Evolutionary conservation across 2,329 filamentous ascomycete genomes (phyloP), one percentile per base, ranked within the genome.

Genomic region (Pseudocercospora ulei): DNA sequence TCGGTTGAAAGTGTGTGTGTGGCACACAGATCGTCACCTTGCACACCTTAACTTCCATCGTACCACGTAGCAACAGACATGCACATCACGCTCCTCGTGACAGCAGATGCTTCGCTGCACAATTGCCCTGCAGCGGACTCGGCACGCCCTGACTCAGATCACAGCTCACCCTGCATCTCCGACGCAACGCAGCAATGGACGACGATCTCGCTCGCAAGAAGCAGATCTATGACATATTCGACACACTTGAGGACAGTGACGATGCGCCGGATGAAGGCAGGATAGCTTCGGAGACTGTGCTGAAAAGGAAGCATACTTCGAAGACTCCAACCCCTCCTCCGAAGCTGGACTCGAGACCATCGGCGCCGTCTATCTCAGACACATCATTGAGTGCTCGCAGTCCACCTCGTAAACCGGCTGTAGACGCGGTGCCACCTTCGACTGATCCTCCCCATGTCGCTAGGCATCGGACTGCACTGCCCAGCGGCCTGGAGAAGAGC

Each of bases 321-420:
- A 40, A 38, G 12, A 48, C 7, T 23, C 29, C 35, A 20, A 41
- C 38, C 35, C 38, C 22, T 23, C 26, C 18, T 16, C 12, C 26
- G 17, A 37, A 22, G 3, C 26, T 39, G 6, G 17, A 27, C 29
- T 13, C 36, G 7, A 38, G 34, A 22, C 22, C 38, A 16, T 40
- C 56, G 2, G 35, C 48, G 14, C 54, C 51, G 7, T 54, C 56
- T 2, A 14, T 41, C 1, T 58, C 55, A 11, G 53, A 55, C 12
- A 47, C 41, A 7, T 47, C 29, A 2, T 24, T 24, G 4, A 18
- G 5, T n/a, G 16, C 16, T 9, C 7, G 12, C 23, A 12, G 16
- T 13, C 8, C 3, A 12, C 12, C 18, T 29, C 38, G 13, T 18
- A 35, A 18, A 22, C 20, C 22, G 17, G 34, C 33, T 25, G 12